Evolutionary conservation across 2,329 filamentous ascomycete genomes (phyloP), one percentile per base, ranked within the genome.

Genomic region (Emericellopsis cladophorae): DNA sequence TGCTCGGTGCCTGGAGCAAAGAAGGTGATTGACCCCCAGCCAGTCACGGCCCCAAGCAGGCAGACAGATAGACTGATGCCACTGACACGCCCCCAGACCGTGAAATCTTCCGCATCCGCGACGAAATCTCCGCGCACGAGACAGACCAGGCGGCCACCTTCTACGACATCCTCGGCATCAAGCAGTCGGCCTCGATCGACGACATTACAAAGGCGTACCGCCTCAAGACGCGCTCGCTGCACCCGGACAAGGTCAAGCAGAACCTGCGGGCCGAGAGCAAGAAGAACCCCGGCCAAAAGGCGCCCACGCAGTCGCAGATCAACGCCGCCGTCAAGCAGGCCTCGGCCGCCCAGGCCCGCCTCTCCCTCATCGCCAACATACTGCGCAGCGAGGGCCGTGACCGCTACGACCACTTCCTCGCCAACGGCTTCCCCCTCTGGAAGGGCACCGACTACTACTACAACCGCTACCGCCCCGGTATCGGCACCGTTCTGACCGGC

Each of bases 391-490:
- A 83, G 4, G 75, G 76, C 41, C 77, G 92, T 47, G 84, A 86
- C 51, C 83, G 92, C 47, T 98, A 98, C 63, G 90, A 98, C 59
- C 83, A 95, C 61, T 98, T 96, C 67, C 65, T 96, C 45, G 66
- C 69, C 59, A 88, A 96, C 62, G 92, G 92, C 46, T 98, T 98
- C 67, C 92, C 92, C 26, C 78, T 77, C 42, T 98, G 92, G 92
- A 89, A 90, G 67, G 92, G 92, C 44, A 95, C 90, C 36, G 90
- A 92, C 46, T 98, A 98, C 74, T 98, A 96, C 73, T 98, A 98
- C 68, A 80, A 79, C 53, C 81, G 92, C 43, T 95, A 90, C 72
- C 78, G 92, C 16, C 92, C 92, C 2, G 92, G 92, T 8, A 68
- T 96, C 36, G 87, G 86, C 44, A 84, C 84, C 12, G 92, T 95